Percentiles rank a stretch among this genome's conserved stretches.
phyloP scores from a whole-genome alignment of 805 yeast genomes.

The Myxozyma melibiosi region DNA sequence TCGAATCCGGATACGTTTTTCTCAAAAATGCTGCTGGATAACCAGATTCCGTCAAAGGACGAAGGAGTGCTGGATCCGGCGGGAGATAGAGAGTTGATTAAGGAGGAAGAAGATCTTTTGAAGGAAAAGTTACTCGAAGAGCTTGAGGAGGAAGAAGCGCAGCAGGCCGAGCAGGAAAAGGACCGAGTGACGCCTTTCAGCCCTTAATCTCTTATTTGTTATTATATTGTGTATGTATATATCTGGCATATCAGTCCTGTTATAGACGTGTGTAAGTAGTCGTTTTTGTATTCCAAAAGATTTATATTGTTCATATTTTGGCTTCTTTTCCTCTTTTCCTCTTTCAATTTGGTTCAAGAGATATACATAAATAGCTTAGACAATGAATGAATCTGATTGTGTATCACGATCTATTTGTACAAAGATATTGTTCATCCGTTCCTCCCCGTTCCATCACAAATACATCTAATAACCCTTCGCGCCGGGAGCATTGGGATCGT shows the following conservation, averaged over 20 bases:
- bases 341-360: too few species aligned
- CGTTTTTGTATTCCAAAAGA: too few species aligned
- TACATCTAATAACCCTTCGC: slow-evolving; percentile 59
- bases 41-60: slow-evolving; percentile 6
- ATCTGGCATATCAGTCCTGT: too few species aligned
- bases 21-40: slow-evolving; percentile 30
- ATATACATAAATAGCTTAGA: too few species aligned
- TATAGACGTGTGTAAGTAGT: too few species aligned
- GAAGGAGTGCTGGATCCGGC: neutral
- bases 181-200: slow-evolving; percentile 16
- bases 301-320: too few species aligned
- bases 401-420: neutral
- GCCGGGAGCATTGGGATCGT: slow-evolving; percentile 73
- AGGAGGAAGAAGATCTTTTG: slow-evolving; percentile 28
- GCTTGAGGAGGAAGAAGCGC: slow-evolving; percentile 28
- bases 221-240: too few species aligned
- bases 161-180: slow-evolving; percentile 12
- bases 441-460: neutral
- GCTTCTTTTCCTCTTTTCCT: too few species aligned
- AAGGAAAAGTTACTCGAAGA: slow-evolving; percentile 31
- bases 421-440: neutral
- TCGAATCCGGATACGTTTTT: slow-evolving; percentile 39
- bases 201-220: slow-evolving; percentile 16
- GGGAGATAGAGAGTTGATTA: slow-evolving; percentile 6
- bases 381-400: too few species aligned